phyloP scores from a whole-genome alignment of 306 rosid species.

The Prunus fruticosa region DNA sequence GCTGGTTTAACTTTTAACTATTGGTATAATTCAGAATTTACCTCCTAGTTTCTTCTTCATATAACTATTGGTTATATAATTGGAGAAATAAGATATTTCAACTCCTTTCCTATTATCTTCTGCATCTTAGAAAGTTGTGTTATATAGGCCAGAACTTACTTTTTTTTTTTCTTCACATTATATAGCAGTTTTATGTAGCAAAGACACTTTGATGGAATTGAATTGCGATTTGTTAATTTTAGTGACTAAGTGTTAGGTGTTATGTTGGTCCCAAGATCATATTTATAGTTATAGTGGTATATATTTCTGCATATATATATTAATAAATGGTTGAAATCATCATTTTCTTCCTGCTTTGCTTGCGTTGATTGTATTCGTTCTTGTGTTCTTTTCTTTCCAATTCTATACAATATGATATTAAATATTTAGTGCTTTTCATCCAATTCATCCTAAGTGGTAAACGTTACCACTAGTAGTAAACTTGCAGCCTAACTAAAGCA shows the following conservation, averaged over 20 bases:
- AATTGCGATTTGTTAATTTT: background rate
- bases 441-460: background rate
- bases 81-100: too few relatives aligned
- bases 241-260: background rate
- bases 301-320: background rate
- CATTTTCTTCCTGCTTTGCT: background rate
- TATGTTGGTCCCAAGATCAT: background rate
- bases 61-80: background rate
- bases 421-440: background rate
- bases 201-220: too few relatives aligned
- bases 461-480: background rate
- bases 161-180: background rate
- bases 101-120: too few relatives aligned
- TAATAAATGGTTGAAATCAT: background rate
- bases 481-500: background rate
- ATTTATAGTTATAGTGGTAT: background rate
- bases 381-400: background rate
- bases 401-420: background rate
- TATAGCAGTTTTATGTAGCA: background rate
- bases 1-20: background rate
- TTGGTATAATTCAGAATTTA: background rate
- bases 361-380: background rate
- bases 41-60: background rate
- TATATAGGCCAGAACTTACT: background rate
- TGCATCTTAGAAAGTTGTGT: background rate